Percentiles rank a stretch among this genome's conserved stretches.
Conservation (phyloP, 192 early-diverging fungal genomes). For the Pilaira anomala region DNA sequence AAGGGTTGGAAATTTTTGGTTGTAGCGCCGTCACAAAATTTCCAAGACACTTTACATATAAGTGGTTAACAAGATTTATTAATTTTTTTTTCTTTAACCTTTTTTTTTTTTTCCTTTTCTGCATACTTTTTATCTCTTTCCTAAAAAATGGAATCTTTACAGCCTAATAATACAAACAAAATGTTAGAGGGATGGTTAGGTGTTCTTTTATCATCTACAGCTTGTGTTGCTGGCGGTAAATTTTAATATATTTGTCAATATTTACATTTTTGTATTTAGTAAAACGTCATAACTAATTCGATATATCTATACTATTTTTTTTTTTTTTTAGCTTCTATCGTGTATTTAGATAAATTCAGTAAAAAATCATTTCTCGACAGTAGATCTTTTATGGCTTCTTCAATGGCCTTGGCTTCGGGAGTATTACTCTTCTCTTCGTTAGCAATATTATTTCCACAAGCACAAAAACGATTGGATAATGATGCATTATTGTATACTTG, state of each 20-base stretch:
- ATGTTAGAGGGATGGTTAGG: conserved; percentile 23
- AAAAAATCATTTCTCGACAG: conserved; percentile 14
- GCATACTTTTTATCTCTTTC: not conserved
- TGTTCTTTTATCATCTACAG: conserved; percentile 24
- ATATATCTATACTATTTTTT: not conserved
- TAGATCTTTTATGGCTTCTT: conserved; percentile 19
- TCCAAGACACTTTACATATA: too few relatives aligned
- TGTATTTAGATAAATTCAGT: conserved; percentile 30
- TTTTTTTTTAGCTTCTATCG: conserved; percentile 29
- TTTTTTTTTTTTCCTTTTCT: conserved; percentile 10
- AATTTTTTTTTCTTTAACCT: not conserved
- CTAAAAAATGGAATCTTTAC: not conserved
- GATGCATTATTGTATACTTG: conserved; percentile 7
- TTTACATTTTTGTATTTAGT: not conserved
- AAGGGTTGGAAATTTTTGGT: conserved; percentile 3
- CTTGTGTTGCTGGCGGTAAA: conserved; percentile 34
- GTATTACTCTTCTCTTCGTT: conserved; percentile 34
- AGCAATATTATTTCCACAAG: conserved; percentile 28
- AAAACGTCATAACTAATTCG: not conserved
- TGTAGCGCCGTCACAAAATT: too few relatives aligned
- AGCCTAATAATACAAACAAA: not conserved
- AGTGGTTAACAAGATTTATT: not conserved
- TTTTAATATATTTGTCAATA: not conserved
- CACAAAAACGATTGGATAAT: conserved; percentile 10
- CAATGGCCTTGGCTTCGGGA: conserved; percentile 32